A percentile compares a stretch with the other conserved stretches of the same genome.
These are phyloP conservation scores for Aureobasidium namibiae DNA, from an alignment of 2,329 filamentous ascomycete species.

Conservation along the genomic window DNA sequence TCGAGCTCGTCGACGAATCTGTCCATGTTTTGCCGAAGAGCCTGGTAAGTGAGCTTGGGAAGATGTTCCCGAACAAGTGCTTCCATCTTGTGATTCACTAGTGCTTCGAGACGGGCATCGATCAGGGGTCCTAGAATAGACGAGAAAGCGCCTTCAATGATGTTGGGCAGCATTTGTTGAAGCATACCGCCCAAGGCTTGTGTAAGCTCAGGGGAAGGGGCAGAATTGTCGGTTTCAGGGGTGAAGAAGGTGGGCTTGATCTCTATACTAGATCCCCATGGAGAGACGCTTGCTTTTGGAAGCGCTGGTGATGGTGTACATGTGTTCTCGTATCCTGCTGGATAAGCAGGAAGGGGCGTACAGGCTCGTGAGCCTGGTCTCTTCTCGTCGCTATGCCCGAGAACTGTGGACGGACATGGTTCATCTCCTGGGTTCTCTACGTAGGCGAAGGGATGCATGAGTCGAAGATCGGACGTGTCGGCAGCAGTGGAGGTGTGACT, in stretches of 20 bases:
- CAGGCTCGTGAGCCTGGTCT: not conserved
- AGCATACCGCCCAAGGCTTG: not conserved
- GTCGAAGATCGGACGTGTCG: not conserved
- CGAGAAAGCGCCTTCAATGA: not conserved
- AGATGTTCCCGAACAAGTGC: not conserved
- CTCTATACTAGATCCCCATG: not conserved
- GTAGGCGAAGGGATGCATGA: not conserved
- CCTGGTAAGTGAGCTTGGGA: not conserved
- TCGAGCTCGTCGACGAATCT: not conserved
- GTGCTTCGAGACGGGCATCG: not conserved
- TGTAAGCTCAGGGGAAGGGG: not conserved
- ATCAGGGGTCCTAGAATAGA: not conserved
- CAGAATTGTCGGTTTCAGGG: not conserved
- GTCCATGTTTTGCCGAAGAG: not conserved
- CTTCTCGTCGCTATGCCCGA: not conserved
- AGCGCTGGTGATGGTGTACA: not conserved
- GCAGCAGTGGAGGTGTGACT: not conserved
- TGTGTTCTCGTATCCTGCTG: not conserved
- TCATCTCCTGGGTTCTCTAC: not conserved
- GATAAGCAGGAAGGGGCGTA: not conserved
- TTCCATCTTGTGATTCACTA: not conserved
- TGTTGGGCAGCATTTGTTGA: not conserved
- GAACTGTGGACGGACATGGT: not conserved
- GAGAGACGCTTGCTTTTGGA: not conserved
- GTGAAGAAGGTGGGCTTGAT: not conserved